phyloP scores from a whole-genome alignment of 805 yeast genomes.

The Kuraishia ogatae region DNA sequence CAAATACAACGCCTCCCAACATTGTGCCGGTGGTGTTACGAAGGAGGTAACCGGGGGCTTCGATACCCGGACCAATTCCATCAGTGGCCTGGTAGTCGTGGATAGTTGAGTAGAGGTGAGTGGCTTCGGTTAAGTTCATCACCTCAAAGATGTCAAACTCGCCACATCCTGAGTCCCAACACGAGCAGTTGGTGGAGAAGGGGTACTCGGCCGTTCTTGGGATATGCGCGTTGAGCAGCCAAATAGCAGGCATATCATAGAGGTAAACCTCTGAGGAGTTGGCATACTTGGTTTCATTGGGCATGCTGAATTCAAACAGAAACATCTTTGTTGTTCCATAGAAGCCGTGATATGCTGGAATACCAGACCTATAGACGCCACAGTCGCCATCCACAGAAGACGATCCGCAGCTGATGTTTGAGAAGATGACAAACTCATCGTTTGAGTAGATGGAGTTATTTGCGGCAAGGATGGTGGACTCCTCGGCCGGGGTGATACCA shows the following conservation, averaged over 20 bases:
- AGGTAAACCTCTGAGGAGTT: constrained; percentile 21
- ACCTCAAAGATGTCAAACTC: constrained; percentile 73
- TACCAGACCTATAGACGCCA: constrained; percentile 69
- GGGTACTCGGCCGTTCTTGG: constrained; percentile 73
- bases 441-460: constrained; percentile 45
- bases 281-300: constrained; percentile 35
- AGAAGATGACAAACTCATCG: constrained; percentile 51
- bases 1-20: constrained; percentile 70
- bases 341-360: constrained; percentile 69
- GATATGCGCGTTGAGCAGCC: constrained; percentile 66
- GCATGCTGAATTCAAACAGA: constrained; percentile 62
- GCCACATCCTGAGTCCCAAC: constrained; percentile 76
- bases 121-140: constrained; percentile 50
- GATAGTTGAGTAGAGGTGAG: constrained; percentile 53
- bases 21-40: constrained; percentile 44
- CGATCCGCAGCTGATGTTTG: constrained; percentile 46
- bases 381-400: constrained; percentile 52
- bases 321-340: constrained; percentile 64
- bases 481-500: constrained; percentile 40
- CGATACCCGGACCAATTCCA: constrained; percentile 52
- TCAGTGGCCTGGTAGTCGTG: constrained; percentile 73
- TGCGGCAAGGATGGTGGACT: constrained; percentile 38
- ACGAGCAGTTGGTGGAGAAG: constrained; percentile 51
- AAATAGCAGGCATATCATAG: constrained; percentile 67
- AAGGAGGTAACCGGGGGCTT: constrained; percentile 42